These are phyloP conservation scores for Saururus chinensis DNA, from an alignment of 164 flowering plant genomes.

Conservation along the genomic window DNA sequence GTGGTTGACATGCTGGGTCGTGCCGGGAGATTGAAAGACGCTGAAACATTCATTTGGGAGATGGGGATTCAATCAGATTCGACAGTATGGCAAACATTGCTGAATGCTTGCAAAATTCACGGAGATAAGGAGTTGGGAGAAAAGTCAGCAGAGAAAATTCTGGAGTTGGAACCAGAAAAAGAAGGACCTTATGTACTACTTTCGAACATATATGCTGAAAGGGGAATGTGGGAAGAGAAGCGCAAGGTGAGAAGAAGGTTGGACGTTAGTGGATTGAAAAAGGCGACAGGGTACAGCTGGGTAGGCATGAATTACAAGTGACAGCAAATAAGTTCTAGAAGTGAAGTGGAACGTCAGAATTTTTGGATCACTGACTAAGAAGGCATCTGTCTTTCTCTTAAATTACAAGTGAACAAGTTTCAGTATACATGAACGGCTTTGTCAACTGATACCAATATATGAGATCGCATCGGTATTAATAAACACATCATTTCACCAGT, in stretches of 20 bases:
- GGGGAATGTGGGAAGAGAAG: conserved; percentile 26
- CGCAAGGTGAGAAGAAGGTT: conserved; percentile 17
- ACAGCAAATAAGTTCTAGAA: not conserved
- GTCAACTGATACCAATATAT: not conserved
- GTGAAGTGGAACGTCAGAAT: not conserved
- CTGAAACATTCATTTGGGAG: conserved; percentile 19
- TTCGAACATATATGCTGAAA: conserved; percentile 26
- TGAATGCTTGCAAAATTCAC: conserved; percentile 32
- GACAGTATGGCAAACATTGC: conserved; percentile 29
- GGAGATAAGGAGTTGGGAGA: conserved; percentile 24
- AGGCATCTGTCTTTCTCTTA: not conserved
- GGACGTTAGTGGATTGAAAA: conserved; percentile 16
- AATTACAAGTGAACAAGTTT: too few relatives aligned
- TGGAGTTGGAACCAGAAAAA: conserved; percentile 19
- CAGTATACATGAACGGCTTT: not conserved
- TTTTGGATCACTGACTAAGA: not conserved
- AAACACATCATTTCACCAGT: conserved; percentile 3
- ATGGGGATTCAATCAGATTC: conserved; percentile 20
- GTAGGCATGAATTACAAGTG: conserved; percentile 2
- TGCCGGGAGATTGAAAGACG: conserved; percentile 28
- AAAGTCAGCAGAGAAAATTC: conserved; percentile 15
- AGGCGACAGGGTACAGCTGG: conserved; percentile 21
- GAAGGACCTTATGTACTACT: conserved; percentile 20
- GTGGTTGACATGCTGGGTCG: conserved; percentile 35
- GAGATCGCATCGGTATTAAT: not conserved